These are phyloP conservation scores for Erodium trifolium DNA, from an alignment of 441 rosid species.

Conservation along the genomic window DNA sequence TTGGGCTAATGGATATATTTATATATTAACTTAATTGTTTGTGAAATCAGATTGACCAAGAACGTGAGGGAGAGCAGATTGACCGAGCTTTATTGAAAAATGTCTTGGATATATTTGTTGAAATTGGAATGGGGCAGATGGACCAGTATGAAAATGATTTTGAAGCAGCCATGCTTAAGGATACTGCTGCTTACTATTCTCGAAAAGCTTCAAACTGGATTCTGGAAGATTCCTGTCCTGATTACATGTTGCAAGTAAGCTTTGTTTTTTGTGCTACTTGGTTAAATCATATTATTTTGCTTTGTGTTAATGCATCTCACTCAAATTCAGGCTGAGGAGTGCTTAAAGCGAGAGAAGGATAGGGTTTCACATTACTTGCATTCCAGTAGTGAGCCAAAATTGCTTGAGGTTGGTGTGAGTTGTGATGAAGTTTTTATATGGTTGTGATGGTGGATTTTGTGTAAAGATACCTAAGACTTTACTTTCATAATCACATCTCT, in stretches of 20 bases:
- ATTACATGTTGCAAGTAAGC: slow-evolving; percentile 73
- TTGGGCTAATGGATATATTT: too few species aligned
- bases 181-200: slow-evolving; percentile 71
- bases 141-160: slow-evolving; percentile 64
- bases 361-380: slow-evolving; percentile 86
- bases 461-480: not conserved
- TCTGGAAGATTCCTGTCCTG: slow-evolving; percentile 73
- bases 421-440: not conserved
- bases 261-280: not conserved
- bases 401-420: slow-evolving; percentile 61
- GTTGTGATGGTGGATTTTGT: not conserved
- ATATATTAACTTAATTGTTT: too few species aligned
- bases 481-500: not conserved
- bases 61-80: slow-evolving; percentile 87
- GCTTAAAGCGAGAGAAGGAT: slow-evolving; percentile 84
- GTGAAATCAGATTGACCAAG: slow-evolving; percentile 49
- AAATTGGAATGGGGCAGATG: slow-evolving; percentile 84
- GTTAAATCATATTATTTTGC: not conserved
- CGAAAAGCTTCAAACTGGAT: slow-evolving; percentile 90
- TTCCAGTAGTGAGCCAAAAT: slow-evolving; percentile 69
- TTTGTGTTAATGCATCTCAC: not conserved
- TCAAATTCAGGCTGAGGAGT: slow-evolving; percentile 71
- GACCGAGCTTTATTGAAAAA: slow-evolving; percentile 79
- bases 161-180: slow-evolving; percentile 62
- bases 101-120: slow-evolving; percentile 74